phyloP scores from a whole-genome alignment of 805 yeast species.

The Zygosaccharomyces gambellarensis region DNA sequence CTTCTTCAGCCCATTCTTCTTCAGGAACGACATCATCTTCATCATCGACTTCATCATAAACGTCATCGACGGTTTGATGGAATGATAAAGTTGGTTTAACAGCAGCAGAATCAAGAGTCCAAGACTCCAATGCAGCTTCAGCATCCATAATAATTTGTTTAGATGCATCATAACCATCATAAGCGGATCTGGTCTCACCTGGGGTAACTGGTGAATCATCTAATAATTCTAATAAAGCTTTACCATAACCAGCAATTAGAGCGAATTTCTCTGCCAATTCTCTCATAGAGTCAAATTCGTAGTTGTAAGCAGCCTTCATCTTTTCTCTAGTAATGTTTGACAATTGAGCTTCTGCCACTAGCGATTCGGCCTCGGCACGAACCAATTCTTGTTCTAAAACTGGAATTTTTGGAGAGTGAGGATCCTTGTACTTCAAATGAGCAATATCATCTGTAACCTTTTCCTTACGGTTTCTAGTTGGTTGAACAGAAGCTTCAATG shows the following conservation, averaged over 20 bases:
- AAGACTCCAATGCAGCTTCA: constrained; percentile 88
- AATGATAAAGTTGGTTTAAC: constrained; percentile 90
- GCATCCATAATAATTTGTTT: constrained; percentile 97
- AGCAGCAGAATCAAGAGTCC: constrained; percentile 95
- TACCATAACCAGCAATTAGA: constrained; percentile 97
- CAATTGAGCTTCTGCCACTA: constrained; percentile 98
- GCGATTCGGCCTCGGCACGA: constrained; percentile 97
- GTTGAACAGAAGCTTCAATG: constrained; percentile 97
- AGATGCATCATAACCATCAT: constrained; percentile 97
- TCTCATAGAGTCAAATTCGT: constrained; percentile 92
- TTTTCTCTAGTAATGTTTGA: constrained; percentile 97
- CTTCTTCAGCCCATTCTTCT: constrained; percentile 26
- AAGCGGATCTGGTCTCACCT: constrained; percentile 97
- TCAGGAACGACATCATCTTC: constrained; percentile 40
- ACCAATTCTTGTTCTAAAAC: constrained; percentile 97
- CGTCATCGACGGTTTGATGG: constrained; percentile 68
- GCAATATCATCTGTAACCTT: constrained; percentile 97
- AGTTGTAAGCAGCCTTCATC: constrained; percentile 93
- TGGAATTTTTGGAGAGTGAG: constrained; percentile 91
- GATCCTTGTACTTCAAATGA: constrained; percentile 95
- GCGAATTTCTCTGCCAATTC: constrained; percentile 96
- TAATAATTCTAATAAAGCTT: constrained; percentile 89
- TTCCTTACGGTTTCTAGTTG: constrained; percentile 96
- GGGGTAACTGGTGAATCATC: constrained; percentile 98
- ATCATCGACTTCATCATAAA: constrained; percentile 46